Percentiles rank a stretch among this genome's conserved stretches.
These are phyloP conservation scores for Oidiodendron maius DNA, from an alignment of 495 filamentous ascomycete species.

Conservation along the genomic window DNA sequence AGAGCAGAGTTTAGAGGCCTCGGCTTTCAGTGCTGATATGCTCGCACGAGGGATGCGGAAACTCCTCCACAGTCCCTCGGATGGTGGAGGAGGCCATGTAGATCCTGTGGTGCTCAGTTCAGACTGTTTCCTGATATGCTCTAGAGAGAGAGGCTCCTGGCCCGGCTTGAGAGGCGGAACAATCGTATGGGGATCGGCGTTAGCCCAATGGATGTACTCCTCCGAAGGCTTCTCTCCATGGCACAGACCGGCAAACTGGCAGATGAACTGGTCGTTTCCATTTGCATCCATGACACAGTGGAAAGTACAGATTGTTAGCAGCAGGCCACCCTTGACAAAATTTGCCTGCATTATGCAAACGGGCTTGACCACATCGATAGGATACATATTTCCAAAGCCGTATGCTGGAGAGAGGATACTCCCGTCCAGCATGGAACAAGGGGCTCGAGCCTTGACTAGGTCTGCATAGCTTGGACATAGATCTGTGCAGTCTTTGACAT, in stretches of 20 bases:
- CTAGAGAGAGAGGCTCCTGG: neutral
- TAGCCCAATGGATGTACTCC: neutral
- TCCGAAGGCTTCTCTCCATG: constrained; percentile 21
- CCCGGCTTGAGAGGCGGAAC: neutral
- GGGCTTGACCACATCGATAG: constrained; percentile 25
- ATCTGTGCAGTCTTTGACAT: constrained; percentile 30
- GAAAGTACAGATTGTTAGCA: constrained; percentile 41
- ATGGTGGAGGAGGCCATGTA: neutral
- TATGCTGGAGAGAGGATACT: constrained; percentile 38
- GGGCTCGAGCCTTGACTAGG: constrained; percentile 38
- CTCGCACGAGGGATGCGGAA: neutral
- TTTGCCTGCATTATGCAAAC: constrained; percentile 47
- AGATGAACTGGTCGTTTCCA: constrained; percentile 43
- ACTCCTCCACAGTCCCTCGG: neutral
- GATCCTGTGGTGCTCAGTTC: neutral
- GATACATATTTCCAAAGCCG: constrained; percentile 18
- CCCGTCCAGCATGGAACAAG: constrained; percentile 43
- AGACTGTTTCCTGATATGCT: neutral
- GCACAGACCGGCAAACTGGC: constrained; percentile 45
- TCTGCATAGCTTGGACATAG: constrained; percentile 32
- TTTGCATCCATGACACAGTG: constrained; percentile 30
- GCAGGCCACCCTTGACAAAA: constrained; percentile 41
- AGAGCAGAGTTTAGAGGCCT: neutral
- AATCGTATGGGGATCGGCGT: neutral
- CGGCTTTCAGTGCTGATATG: neutral